Conservation (phyloP, 2,329 filamentous ascomycete genomes). For the Chaetomiaceae sp. region DNA sequence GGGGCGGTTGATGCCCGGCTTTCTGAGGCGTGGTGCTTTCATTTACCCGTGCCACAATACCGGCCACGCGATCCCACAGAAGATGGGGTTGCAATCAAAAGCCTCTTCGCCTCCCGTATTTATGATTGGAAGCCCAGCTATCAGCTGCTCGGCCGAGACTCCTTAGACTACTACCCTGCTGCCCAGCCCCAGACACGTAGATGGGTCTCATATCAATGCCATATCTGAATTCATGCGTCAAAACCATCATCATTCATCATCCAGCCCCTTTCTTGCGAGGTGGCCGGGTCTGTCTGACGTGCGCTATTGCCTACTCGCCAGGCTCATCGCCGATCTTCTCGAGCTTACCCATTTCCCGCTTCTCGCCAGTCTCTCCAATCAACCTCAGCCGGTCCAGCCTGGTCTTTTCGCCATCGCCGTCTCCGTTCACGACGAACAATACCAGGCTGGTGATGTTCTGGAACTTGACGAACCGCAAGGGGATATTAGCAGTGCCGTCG, state of each 20-base stretch:
- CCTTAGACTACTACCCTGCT: background rate
- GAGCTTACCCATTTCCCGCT: constrained; percentile 87
- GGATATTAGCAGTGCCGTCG: constrained; percentile 67
- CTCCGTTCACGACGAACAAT: constrained; percentile 83
- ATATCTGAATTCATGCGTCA: constrained; percentile 10
- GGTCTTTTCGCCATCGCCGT: constrained; percentile 77
- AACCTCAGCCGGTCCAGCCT: constrained; percentile 74
- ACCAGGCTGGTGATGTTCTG: constrained; percentile 86
- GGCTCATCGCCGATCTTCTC: constrained; percentile 85
- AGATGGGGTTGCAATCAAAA: background rate
- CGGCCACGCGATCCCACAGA: constrained; percentile 49
- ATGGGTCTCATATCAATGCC: constrained; percentile 7
- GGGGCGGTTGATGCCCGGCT: background rate
- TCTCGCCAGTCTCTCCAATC: constrained; percentile 86
- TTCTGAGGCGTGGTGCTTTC: constrained; percentile 11
- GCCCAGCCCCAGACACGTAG: constrained; percentile 8
- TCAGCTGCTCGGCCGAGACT: constrained; percentile 3
- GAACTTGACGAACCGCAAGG: constrained; percentile 91
- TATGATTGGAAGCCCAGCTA: constrained; percentile 19
- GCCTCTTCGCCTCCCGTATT: constrained; percentile 2
- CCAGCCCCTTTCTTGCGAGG: background rate
- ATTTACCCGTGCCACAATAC: constrained; percentile 21
- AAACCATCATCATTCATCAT: constrained; percentile 8
- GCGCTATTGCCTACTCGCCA: constrained; percentile 21
- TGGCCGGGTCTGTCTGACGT: background rate